Percentiles rank a stretch among this genome's conserved stretches.
phyloP scores from a whole-genome alignment of 192 early-diverging fungal species.

The Rhizophagus clarus region DNA sequence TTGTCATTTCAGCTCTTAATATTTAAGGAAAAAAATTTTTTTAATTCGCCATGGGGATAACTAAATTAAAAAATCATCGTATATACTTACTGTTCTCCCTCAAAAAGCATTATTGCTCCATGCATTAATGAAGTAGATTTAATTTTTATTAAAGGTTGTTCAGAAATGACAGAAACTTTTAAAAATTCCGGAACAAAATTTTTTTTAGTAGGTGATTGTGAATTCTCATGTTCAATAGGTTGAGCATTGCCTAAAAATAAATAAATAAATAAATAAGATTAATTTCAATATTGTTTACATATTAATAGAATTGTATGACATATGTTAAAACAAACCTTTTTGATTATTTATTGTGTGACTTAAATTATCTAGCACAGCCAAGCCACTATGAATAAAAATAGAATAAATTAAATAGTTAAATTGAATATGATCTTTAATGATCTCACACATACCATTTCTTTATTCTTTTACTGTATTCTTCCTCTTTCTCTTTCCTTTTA shows the following conservation, averaged over 20 bases:
- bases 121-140: conserved; percentile 59
- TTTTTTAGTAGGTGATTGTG: not conserved
- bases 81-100: conserved; percentile 70
- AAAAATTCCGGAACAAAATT: conserved; percentile 36
- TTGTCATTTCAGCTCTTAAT: conserved; percentile 56
- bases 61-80: not conserved
- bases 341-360: not conserved
- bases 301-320: not conserved
- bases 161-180: conserved; percentile 60
- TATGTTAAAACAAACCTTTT: conserved; percentile 9
- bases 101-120: conserved; percentile 78
- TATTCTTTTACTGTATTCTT: conserved; percentile 29
- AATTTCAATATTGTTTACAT: not conserved
- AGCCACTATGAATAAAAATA: conserved; percentile 11
- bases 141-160: conserved; percentile 72
- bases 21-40: not conserved
- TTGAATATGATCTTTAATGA: not conserved
- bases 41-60: not conserved
- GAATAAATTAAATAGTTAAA: not conserved
- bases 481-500: conserved; percentile 28
- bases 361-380: conserved; percentile 5
- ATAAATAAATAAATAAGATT: not conserved
- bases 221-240: not conserved
- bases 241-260: not conserved
- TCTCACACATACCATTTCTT: conserved; percentile 18